Evolutionary conservation across 2,329 filamentous ascomycete genomes (phyloP), one percentile per base, ranked within the genome.

Genomic region (Beauveria pseudobassiana): DNA sequence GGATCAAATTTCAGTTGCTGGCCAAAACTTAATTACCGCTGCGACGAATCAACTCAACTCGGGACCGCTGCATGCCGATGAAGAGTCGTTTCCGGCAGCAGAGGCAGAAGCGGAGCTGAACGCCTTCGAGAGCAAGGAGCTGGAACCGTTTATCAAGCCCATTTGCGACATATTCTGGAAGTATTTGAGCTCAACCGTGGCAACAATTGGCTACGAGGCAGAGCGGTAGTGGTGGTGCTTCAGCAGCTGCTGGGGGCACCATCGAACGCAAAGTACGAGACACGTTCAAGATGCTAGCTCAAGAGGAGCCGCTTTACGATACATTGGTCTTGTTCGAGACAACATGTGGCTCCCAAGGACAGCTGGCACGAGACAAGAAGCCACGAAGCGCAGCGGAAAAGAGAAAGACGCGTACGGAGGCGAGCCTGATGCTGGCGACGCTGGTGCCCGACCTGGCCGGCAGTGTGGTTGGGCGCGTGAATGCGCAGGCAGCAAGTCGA

Each of bases 81-180:
- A 84, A 64, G 83, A 83, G 53, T 76, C 75, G 0, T 76, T 76
- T 40, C 74, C 75, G 8, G 80, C 84, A 2, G 84, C 87, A 2
- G 95, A 98, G 76, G 95, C 93, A 0, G 93, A 98, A 75, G 93
- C 93, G 0, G 95, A 98, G 74, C 79, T 99, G 54, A 90, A 93
- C 62, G 93, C 93, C 0, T 98, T 96, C 69, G 93, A 98, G 74
- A 88, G 90, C 71, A 88, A 87, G 69, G 91, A 96, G 68, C 80
- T 92, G 2, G 92, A 96, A 71, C 95, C 95, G 1, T 98, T 99
- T 70, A 95, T 99, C 69, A 99, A 97, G 72, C 96, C 95, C 4
- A 97, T 99, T 64, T 97, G 93, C 74, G 95, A 99, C 73, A 87
- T 99, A 63, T 99, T 99, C 83, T 99, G 18, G 95, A 99, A 72